phyloP scores from a whole-genome alignment of 306 rosid species.

The Alnus glutinosa region DNA sequence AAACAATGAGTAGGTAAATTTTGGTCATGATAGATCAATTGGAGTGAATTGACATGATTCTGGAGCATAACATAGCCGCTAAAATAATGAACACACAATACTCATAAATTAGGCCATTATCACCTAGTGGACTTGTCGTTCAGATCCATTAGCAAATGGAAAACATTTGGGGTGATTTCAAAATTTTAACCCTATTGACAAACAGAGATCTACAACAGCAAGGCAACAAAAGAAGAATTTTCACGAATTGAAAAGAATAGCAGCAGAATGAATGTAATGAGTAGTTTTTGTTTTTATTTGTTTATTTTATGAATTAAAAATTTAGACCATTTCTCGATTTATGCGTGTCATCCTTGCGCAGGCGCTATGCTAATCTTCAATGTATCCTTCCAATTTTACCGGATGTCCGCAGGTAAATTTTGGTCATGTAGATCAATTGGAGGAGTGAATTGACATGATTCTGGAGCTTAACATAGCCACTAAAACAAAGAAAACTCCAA shows the following conservation, averaged over 20 bases:
- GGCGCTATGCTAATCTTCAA: no score
- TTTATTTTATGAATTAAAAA: no score
- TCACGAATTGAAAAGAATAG: neutral
- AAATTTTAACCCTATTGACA: neutral
- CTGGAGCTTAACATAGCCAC: neutral
- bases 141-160: neutral
- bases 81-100: neutral
- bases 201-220: neutral
- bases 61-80: neutral
- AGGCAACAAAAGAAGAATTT: neutral
- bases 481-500: neutral
- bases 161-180: neutral
- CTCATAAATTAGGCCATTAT: neutral
- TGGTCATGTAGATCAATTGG: neutral
- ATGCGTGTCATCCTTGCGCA: no score
- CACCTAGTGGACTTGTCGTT: no score
- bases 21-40: neutral
- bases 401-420: no score
- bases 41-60: neutral
- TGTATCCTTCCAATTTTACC: no score
- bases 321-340: no score
- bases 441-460: neutral
- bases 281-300: neutral
- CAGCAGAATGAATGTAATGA: neutral
- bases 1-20: no score